Evolutionary conservation across 2,329 filamentous ascomycete species (phyloP), one percentile per base, ranked within the genome.

Genomic region (Pseudogymnoascus verrucosus): DNA sequence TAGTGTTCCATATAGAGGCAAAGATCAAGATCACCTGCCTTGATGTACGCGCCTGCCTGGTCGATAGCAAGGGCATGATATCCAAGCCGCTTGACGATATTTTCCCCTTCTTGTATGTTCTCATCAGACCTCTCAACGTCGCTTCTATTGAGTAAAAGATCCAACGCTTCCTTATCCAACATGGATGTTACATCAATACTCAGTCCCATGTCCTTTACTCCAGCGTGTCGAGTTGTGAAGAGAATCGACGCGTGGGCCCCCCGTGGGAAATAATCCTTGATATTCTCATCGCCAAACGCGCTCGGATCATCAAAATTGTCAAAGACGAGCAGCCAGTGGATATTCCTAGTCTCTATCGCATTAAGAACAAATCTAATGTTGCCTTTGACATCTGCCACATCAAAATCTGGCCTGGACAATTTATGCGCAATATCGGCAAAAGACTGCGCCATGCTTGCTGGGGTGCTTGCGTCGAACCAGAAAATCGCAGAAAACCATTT

Each of bases 141-240:
- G 3, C 42, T 37, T 39, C 62, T 59, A 3, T 19, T 44, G 40
- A 44, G 47, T 12, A 66, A 26, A 6, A 66, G 60, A 1, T 64
- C 57, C n/a, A 66, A 10, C 12, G 63, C 60, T 16, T 67, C 65
- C 7, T 40, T 21, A 4, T 67, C 60, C 23, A 21, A 64, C 60
- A 67, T 34, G 1, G 36, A 42, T 77, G 81, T 60, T 81, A 80
- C 71, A 7, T 23, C 37, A 7, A 65, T 19, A 5, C 57, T 37
- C n/a, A 5, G 28, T 2, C 65, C 66, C 28, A 67, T 40, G 42
- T 60, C 44, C 19, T 28, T 42, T 39, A 39, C 47, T 36, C 36
- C 62, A 11, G 60, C 37, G 21, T 67, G 65, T 10, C 66, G 61
- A 62, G 64, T 67, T n/a, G 66, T 67, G 59, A 67, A 28, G 3